Evolutionary conservation across 2,329 filamentous ascomycete genomes (phyloP).

Genomic region (Apiospora hydei): DNA sequence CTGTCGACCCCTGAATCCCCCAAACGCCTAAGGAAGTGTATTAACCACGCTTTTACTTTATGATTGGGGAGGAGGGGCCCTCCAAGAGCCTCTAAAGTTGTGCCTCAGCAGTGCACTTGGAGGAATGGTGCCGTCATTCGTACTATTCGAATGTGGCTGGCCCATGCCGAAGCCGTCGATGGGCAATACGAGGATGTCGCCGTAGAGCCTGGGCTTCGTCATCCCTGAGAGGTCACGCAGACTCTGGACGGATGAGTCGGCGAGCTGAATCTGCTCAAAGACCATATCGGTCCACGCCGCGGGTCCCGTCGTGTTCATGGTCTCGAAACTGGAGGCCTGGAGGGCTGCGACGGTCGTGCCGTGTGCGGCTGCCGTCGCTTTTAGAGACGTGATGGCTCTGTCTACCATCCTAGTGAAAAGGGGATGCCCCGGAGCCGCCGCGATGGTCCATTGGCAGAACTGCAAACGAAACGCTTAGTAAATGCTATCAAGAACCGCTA

Average conservation of each 20-base stretch:
- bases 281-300: conserved; percentile 26
- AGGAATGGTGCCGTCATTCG: conserved; percentile 11
- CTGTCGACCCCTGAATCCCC: not conserved
- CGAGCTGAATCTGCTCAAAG: conserved; percentile 24
- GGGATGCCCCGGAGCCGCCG: conserved; percentile 24
- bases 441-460: conserved; percentile 30
- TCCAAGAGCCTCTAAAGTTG: conserved; percentile 31
- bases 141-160: conserved; percentile 19
- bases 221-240: conserved; percentile 23
- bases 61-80: conserved; percentile 29
- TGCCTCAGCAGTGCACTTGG: conserved; percentile 3
- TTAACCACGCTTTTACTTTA: not conserved
- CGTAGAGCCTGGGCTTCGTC: conserved; percentile 25
- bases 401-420: conserved; percentile 23
- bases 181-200: conserved; percentile 25
- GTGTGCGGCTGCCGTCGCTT: not conserved
- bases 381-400: not conserved
- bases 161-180: conserved; percentile 25
- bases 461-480: conserved; percentile 9
- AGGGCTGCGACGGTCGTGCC: not conserved
- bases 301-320: conserved; percentile 27
- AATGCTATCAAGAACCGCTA: not conserved
- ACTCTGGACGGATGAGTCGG: not conserved
- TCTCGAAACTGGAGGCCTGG: conserved; percentile 22
- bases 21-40: not conserved